These are phyloP conservation scores for Eleusine coracana DNA, from an alignment of 176 grass and related monocot species.

Conservation along the genomic window DNA sequence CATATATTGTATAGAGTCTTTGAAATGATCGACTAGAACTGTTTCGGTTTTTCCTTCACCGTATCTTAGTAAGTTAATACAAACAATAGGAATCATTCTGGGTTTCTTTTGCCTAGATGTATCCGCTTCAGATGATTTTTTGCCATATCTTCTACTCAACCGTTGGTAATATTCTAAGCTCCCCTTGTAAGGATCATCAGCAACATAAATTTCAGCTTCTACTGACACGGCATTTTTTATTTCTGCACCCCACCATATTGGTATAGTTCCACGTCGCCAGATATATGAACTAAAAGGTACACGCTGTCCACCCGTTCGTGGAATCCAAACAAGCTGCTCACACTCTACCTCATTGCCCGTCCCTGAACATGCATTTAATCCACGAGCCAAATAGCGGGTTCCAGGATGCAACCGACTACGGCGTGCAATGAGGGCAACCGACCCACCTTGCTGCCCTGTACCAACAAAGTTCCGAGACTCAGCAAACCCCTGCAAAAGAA, in stretches of 20 bases:
- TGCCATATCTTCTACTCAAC: constrained; percentile 78
- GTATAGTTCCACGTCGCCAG: constrained; percentile 96
- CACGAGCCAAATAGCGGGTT: constrained; percentile 95
- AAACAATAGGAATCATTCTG: constrained; percentile 76
- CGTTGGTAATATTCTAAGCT: constrained; percentile 83
- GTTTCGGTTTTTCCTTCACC: constrained; percentile 85
- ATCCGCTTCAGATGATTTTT: constrained; percentile 62
- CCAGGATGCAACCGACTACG: constrained; percentile 97
- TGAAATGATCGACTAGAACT: constrained; percentile 89
- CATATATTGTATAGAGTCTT: constrained; percentile 71
- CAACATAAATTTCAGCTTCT: constrained; percentile 97
- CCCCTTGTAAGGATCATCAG: constrained; percentile 88
- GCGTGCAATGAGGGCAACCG: constrained; percentile 87
- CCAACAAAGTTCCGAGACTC: constrained; percentile 82
- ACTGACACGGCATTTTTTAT: constrained; percentile 69
- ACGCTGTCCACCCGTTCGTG: constrained; percentile 45
- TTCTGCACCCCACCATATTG: constrained; percentile 97
- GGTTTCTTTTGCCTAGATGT: constrained; percentile 71
- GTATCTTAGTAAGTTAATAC: constrained; percentile 88
- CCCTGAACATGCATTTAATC: constrained; percentile 93
- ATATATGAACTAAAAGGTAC: constrained; percentile 84
- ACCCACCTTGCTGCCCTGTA: constrained; percentile 65
- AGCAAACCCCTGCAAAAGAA: constrained; percentile 97
- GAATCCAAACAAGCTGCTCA: constrained; percentile 90
- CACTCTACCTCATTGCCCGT: constrained; percentile 99